Base-by-base conservation (phyloP, 2,329 filamentous ascomycete genomes). In the Dactylellina leptospora region DNA sequence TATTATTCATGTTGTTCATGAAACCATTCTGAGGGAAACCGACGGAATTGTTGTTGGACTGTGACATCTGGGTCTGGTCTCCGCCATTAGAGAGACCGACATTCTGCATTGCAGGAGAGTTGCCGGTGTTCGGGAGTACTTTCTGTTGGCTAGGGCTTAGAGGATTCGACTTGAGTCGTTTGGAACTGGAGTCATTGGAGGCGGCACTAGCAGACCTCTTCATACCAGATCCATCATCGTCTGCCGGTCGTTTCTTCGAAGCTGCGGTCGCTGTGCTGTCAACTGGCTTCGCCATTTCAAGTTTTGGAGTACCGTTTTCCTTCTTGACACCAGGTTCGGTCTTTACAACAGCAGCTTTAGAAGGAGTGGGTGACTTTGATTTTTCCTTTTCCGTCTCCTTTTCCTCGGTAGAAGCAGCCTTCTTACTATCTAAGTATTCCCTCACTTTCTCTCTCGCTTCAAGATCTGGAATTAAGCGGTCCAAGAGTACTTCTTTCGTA, bases 401-500 rank as follows among this genome's bases (percentile, higher is more conserved):
- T 71, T 82, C 81, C 73, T 75, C 63, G 74, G 80, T 81, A 30
- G 80, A 80, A 50, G 81, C 79, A 9, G 80, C 76, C 66, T 83
- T 83, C 47, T 86, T 85, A 28, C 83, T 82, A 77, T 87, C 83
- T 74, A 87, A 79, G 78, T 90, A 97, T 38, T 86, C 86, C 81
- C 91, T 90, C 75, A 96, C 91, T 81, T 90, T 93, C 77, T 85
- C 84, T 74, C 87, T 86, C 74, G 88, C 86, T 76, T 95, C 91
- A 75, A 91, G 89, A 81, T 97, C 92, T 74, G 88, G 82, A 79
- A 88, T 87, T 76, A 99, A 86, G 81, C 96, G 90, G 85, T 97
- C 93, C 82, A 97, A 90, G 78, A 97, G 84, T 75, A 97, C 91
- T 78, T 91, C 91, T 79, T 96, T 92, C 74, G 89, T 90, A 81